A percentile compares a stretch with the other conserved stretches of the same genome.
phyloP scores from a whole-genome alignment of 2,329 filamentous ascomycete species.

The Blumeria hordei region DNA sequence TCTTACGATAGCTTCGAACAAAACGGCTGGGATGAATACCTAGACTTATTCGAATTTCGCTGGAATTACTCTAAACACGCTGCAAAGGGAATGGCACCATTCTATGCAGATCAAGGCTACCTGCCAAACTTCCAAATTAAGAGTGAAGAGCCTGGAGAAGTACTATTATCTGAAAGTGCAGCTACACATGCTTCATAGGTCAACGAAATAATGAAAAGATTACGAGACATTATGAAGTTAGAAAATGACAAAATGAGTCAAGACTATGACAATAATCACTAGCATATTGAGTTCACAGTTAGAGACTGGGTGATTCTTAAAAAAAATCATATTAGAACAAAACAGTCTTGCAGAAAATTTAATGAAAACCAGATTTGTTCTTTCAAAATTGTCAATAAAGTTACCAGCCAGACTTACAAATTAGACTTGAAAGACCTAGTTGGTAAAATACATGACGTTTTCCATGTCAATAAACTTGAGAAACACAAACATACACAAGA shows the following conservation, averaged over 20 bases:
- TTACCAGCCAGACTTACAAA: constrained; percentile 1
- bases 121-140: not conserved
- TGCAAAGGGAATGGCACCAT: not conserved
- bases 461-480: constrained; percentile 2
- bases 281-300: not conserved
- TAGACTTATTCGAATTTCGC: not conserved
- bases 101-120: not conserved
- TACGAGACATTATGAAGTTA: not conserved
- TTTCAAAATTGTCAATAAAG: not conserved
- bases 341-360: not conserved
- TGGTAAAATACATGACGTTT: constrained; percentile 1
- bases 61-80: not conserved
- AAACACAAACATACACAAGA: not conserved
- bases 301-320: not conserved
- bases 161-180: not conserved
- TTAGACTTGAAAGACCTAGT: not conserved
- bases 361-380: not conserved
- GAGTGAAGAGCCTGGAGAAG: not conserved
- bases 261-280: not conserved
- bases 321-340: constrained; percentile 1
- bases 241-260: not conserved
- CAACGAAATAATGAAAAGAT: not conserved
- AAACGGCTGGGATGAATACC: constrained; percentile 1
- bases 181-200: not conserved
- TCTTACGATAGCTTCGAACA: constrained; percentile 4